Evolutionary conservation across 2,329 filamentous ascomycete species (phyloP), one percentile per base, ranked within the genome.

Genomic region (Tolypocladium nubicola): DNA sequence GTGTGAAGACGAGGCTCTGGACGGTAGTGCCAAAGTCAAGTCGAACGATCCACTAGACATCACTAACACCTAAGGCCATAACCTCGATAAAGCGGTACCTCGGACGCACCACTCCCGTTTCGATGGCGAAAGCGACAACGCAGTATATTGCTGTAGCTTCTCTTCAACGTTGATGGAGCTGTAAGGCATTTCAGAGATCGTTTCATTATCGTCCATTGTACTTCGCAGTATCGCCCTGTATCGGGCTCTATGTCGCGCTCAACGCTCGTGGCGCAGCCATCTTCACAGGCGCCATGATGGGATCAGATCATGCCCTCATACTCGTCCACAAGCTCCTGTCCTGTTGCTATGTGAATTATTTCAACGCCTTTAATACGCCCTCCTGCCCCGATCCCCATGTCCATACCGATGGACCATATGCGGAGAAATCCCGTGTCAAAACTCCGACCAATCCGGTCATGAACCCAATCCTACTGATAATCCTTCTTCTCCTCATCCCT

Each of bases 341-440:
- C 43, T n/a, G n/a, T 35, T 6, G 13, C 21, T 39, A 23, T 53
- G 3, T 39, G 38, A 35, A n/a, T 57, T 58, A 62, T 57, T 61
- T 63, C 59, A 68, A 70, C 67, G 67, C 67, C 67, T 57, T 61
- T 62, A 58, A 62, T 62, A 58, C 67, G 61, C 53, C 56, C 50
- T 60, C 60, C 59, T 64, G 59, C 61, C 61, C 56, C 60, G 57
- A 64, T 59, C 60, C 61, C 64, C 52, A 55, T 56, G 60, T 58
- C 54, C 60, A 33, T 61, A 61, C 60, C 61, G 61, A 52, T 58
- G 59, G 56, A 55, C 59, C 56, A 56, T 61, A 62, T 66, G 57
- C 58, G 60, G 55, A 57, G 60, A 55, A 63, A 54, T 23, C 58
- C 59, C 59, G 56, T 57, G 57, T 54, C 52, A 61, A 61, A 63